Percentiles rank a stretch among this genome's conserved stretches.
Evolutionary conservation across 2,329 filamentous ascomycete genomes (phyloP).

Genomic region (Trichoderma sp.): DNA sequence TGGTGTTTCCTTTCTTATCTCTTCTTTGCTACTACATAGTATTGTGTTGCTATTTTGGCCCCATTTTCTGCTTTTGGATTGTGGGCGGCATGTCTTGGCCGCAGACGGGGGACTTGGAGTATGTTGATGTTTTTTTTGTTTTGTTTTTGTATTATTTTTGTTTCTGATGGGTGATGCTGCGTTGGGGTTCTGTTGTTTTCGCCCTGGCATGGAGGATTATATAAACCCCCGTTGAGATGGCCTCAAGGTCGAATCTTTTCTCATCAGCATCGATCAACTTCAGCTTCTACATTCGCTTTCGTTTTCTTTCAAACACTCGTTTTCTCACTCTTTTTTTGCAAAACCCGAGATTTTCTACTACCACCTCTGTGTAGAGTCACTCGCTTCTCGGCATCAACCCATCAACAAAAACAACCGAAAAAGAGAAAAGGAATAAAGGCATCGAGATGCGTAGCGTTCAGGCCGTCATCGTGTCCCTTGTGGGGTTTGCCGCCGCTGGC

Average conservation of each 20-base stretch:
- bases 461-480: constrained; percentile 29
- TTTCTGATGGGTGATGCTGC: neutral
- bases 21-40: neutral
- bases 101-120: neutral
- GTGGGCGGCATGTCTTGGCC: neutral
- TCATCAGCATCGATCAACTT: neutral
- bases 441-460: constrained; percentile 23
- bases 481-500: constrained; percentile 25
- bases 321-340: neutral
- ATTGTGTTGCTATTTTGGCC: neutral
- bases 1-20: neutral
- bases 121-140: neutral
- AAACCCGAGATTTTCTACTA: neutral
- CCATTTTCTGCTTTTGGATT: neutral
- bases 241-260: neutral
- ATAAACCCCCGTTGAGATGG: constrained; percentile 1
- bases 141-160: constrained; percentile 4
- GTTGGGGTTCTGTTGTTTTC: too few relatives aligned
- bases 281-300: constrained; percentile 14
- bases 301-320: neutral
- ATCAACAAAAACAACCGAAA: neutral
- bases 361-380: neutral
- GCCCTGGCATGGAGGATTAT: neutral
- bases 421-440: neutral
- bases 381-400: neutral